Evolutionary conservation across 768 basidiomycete genomes (phyloP).

Genomic region (Hortiboletus campestris): DNA sequence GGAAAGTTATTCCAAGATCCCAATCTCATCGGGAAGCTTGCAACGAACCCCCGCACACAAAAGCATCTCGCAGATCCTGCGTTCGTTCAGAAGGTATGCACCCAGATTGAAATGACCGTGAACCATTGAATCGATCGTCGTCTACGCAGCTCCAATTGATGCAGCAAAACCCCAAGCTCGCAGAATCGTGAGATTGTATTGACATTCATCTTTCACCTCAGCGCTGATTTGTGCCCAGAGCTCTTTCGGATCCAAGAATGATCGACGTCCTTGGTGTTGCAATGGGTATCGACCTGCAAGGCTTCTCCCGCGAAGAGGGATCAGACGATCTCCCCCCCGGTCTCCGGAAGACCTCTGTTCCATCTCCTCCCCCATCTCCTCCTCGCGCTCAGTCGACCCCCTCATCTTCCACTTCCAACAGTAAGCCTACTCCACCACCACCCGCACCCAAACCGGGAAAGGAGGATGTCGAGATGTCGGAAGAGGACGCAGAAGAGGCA

Average conservation of each 20-base stretch:
- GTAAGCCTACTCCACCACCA: slow-evolving; percentile 39
- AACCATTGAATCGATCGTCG: not conserved
- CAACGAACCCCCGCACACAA: slow-evolving; percentile 80
- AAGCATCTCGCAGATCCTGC: slow-evolving; percentile 80
- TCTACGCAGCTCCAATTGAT: slow-evolving; percentile 54
- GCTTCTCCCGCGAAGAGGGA: slow-evolving; percentile 79
- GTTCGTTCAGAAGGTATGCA: slow-evolving; percentile 67
- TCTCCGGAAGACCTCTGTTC: slow-evolving; percentile 31
- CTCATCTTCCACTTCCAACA: slow-evolving; percentile 42
- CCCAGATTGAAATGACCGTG: not conserved
- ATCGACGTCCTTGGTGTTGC: slow-evolving; percentile 89
- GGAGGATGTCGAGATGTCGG: slow-evolving; percentile 66
- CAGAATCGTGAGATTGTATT: slow-evolving; percentile 44
- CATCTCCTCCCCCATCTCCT: slow-evolving; percentile 24
- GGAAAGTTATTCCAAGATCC: slow-evolving; percentile 84
- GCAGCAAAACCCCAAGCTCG: slow-evolving; percentile 67
- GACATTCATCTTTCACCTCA: not conserved
- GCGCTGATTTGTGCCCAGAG: slow-evolving; percentile 33
- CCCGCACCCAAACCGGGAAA: slow-evolving; percentile 40
- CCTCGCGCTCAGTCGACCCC: slow-evolving; percentile 35
- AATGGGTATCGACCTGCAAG: slow-evolving; percentile 92
- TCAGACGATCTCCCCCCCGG: slow-evolving; percentile 77
- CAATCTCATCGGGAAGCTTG: slow-evolving; percentile 77
- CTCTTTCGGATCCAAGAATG: slow-evolving; percentile 81
- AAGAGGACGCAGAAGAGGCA: slow-evolving; percentile 67